Evolutionary conservation across 2,329 filamentous ascomycete genomes (phyloP), one percentile per base, ranked within the genome.

Genomic region (Cladosporium sp.): DNA sequence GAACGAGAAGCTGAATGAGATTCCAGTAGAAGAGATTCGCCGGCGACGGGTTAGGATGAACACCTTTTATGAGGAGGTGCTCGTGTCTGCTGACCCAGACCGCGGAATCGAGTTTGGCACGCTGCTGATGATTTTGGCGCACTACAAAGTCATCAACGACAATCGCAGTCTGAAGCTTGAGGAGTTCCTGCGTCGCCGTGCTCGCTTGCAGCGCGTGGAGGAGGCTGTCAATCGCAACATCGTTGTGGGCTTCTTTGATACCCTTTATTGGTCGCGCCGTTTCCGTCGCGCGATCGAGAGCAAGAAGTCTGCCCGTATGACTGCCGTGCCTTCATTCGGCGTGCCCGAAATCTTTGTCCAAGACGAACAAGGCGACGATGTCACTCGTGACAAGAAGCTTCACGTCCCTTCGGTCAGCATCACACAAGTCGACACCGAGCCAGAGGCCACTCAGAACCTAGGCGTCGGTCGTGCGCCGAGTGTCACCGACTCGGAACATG

Each of bases 91-190:
- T 4, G 91, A 98, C 67, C 86, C 85, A 1, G 88, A 94, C 62
- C 80, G 82, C 55, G 93, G 93, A 41, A 94, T 98, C 53, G 85
- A 88, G 0, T 98, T 98, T 67, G 93, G 89, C 3, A 85, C 86
- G 6, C 85, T 96, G 18, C 77, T 98, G 45, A 93, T 98, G 86
- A 94, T 95, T 53, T 76, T 98, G 51, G 92, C 94, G 29, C 93
- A 98, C 69, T 95, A 98, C 77, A 98, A 97, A 63, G 90, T 98
- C 63, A 98, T 98, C 67, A 95, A 85, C 59, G 93, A 98, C 69
- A 96, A 86, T 73, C 96, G 96, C 76, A 95, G 90, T 69, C 73
- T 98, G 63, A 89, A 88, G 54, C 79, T 98, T 2, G 93, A 98
- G 62, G 93, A 98, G 65, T 98, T 95, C 67, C 71, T 98, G 50